phyloP scores from a whole-genome alignment of 2,329 filamentous ascomycete genomes.

The Fusarium sp. region DNA sequence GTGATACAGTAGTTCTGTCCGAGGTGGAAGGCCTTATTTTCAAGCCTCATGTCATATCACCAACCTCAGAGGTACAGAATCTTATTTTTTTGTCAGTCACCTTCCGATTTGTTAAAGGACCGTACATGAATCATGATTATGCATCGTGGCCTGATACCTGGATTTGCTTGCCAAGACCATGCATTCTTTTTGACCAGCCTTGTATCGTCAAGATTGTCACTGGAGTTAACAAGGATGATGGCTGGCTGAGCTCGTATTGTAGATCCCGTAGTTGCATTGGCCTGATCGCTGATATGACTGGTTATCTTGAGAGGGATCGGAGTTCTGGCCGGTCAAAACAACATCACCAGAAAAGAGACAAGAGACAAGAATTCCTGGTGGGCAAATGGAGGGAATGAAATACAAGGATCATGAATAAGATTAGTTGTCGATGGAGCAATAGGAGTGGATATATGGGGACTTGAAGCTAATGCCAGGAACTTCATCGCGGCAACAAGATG shows the following conservation, averaged over 20 bases:
- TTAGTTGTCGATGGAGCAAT: background rate
- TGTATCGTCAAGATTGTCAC: too few species aligned
- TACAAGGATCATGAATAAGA: background rate
- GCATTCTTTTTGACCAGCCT: background rate
- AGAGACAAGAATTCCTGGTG: background rate
- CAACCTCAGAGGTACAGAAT: background rate
- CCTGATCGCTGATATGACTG: accelerated
- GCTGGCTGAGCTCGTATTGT: background rate
- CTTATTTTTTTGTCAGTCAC: background rate
- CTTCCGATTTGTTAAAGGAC: background rate
- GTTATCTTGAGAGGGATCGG: background rate
- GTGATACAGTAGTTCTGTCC: background rate
- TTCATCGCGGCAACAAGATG: accelerated
- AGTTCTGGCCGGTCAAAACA: background rate
- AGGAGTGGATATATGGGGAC: background rate
- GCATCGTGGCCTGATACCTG: background rate
- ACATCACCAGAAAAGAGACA: background rate
- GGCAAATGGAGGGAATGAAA: background rate
- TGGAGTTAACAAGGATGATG: background rate
- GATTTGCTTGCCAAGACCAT: background rate
- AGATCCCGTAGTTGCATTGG: background rate
- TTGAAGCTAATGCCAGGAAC: background rate
- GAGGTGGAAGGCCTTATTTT: background rate
- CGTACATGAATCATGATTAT: background rate
- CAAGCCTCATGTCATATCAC: background rate